Base-by-base conservation (phyloP, 202 grass and related monocot genomes). In the Elaeis oleifera region DNA sequence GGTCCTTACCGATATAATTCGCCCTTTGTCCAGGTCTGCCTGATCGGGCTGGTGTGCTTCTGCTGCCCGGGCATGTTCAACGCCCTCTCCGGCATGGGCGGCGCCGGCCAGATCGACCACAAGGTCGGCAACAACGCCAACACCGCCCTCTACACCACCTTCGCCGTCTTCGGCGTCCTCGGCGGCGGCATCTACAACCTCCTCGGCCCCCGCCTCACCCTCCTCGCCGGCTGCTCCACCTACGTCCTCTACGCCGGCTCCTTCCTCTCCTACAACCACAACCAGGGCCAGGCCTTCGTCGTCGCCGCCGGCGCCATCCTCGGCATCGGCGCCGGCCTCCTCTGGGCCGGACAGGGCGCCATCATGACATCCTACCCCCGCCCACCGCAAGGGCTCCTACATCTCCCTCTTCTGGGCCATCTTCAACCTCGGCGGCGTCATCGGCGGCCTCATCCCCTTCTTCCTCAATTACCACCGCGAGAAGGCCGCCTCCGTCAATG, bases 41-140 rank as follows among this genome's bases (percentile, higher is more conserved):
- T 20, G 20, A 80, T 97, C 13, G 94, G 88, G 0, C 32, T 89
- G 22, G 78, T 97, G 56, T 97, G 94, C 77, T 97, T 97, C 77
- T 97, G 94, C 79, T 97, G 94, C 75, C 94, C 94, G 0, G 92
- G 92, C 6, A 97, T 97, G 92, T 97, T 97, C 88, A 97, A 97
- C 82, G 92, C 92, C 26, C 85, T 97, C 0, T 86, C 88, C 11
- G 94, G 88, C 26, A 82, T 97, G 21, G 94, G 94, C 62, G 94
- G 94, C 61, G 94, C 72, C 5, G 94, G 94, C 0, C 94, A 97
- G 88, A 19, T 92, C 16, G 77, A 92, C 76, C 32, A 29, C 51
- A 58, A 24, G 29, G 87, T 78, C 23, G 84, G 65, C n/a, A 82
- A 85, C 85, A 97, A 97, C 78, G 94, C 94, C 39, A 89, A 89